These are phyloP conservation scores for Isatis lusitanica DNA, from an alignment of 441 rosid genomes.

Conservation along the genomic window DNA sequence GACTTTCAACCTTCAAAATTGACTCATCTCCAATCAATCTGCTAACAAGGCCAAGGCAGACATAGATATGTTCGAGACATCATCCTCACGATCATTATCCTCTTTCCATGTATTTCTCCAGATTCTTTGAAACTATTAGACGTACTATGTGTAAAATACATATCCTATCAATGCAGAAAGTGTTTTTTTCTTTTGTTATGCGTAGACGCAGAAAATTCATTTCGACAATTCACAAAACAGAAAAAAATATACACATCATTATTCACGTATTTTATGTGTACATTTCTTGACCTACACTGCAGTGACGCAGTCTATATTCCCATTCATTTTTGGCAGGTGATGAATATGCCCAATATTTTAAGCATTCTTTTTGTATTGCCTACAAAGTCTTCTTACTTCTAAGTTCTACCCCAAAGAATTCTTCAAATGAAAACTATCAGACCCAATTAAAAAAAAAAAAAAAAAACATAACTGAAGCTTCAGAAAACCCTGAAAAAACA, in stretches of 20 bases:
- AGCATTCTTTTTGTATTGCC: neutral
- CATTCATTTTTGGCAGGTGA: neutral
- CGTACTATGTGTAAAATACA: neutral
- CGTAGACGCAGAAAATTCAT: neutral
- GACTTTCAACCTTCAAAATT: no score
- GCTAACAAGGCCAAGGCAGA: no score
- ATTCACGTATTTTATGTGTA: neutral
- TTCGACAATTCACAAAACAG: neutral
- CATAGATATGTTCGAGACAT: no score
- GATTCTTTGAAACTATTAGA: no score
- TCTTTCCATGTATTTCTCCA: no score
- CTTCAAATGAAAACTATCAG: no score
- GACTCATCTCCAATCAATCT: no score
- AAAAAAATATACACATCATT: neutral
- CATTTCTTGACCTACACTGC: no score
- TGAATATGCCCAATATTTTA: neutral
- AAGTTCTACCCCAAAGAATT: neutral
- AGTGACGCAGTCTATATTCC: neutral
- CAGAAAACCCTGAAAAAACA: no score
- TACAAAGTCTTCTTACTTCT: neutral
- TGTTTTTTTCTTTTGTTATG: neutral
- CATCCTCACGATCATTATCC: no score
- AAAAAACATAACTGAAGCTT: no score
- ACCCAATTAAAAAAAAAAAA: no score
- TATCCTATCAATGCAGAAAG: neutral